These are phyloP conservation scores for Pseudonitzschia delicatissima DNA, from an alignment of 108 stramenopile genomes.

Conservation along the genomic window DNA sequence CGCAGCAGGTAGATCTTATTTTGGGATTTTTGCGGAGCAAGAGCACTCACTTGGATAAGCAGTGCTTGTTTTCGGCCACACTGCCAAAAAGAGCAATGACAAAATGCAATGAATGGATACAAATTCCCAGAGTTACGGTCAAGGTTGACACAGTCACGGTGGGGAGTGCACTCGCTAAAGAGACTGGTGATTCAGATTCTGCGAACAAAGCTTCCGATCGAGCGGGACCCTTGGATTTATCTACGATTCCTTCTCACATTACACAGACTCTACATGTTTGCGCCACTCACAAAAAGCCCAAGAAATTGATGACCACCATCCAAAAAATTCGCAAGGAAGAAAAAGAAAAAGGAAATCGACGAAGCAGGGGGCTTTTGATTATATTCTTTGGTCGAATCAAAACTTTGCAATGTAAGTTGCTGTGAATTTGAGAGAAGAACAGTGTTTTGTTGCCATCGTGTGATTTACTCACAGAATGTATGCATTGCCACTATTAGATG, in stretches of 20 bases:
- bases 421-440: not conserved
- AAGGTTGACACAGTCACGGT: constrained; percentile 38
- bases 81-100: constrained; percentile 33
- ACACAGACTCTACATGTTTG: constrained; percentile 85
- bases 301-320: constrained; percentile 67
- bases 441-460: not conserved
- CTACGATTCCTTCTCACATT: constrained; percentile 68
- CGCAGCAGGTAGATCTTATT: constrained; percentile 50
- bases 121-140: constrained; percentile 20
- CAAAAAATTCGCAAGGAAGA: constrained; percentile 37
- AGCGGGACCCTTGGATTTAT: constrained; percentile 28
- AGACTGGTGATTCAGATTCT: constrained; percentile 11
- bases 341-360: constrained; percentile 16
- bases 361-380: constrained; percentile 25
- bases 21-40: constrained; percentile 2
- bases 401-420: constrained; percentile 11
- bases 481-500: constrained; percentile 37
- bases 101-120: constrained; percentile 23
- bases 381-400: constrained; percentile 27
- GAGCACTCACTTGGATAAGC: not conserved
- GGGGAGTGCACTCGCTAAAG: constrained; percentile 5
- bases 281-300: constrained; percentile 80
- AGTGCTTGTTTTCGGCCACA: constrained; percentile 57
- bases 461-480: constrained; percentile 60
- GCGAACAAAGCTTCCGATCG: constrained; percentile 6